These are phyloP conservation scores for Laetiporus sulphureus DNA, from an alignment of 1,284 basidiomycete genomes.

Conservation along the genomic window DNA sequence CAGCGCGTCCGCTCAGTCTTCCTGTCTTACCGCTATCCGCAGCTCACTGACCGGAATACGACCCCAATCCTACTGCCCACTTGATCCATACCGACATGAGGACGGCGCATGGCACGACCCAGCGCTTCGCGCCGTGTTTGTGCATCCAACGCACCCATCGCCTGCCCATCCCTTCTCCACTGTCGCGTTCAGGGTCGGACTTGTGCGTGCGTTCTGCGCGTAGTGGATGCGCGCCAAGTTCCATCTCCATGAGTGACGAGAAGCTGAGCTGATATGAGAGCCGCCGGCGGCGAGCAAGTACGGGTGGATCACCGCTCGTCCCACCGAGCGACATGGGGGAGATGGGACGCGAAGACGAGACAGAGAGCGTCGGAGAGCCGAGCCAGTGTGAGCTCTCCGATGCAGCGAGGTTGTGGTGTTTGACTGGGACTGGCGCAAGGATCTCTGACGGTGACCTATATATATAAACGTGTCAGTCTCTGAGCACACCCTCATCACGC, in stretches of 20 bases:
- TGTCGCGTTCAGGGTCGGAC: slow-evolving; percentile 26
- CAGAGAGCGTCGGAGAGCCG: slow-evolving; percentile 23
- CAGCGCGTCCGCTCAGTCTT: slow-evolving; percentile 1
- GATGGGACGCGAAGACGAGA: slow-evolving; percentile 18
- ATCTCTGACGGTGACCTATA: not conserved
- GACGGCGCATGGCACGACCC: slow-evolving; percentile 50
- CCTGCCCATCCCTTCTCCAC: slow-evolving; percentile 45
- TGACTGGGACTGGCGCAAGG: slow-evolving; percentile 22
- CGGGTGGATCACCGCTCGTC: slow-evolving; percentile 7
- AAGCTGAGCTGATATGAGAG: slow-evolving; percentile 27
- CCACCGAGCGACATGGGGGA: slow-evolving; percentile 18
- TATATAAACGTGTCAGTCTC: not conserved
- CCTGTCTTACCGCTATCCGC: not conserved
- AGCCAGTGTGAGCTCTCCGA: slow-evolving; percentile 27
- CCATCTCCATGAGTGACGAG: slow-evolving; percentile 27
- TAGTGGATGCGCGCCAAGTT: slow-evolving; percentile 9
- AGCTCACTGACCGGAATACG: slow-evolving; percentile 67
- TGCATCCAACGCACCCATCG: slow-evolving; percentile 76
- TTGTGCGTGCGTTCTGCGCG: slow-evolving; percentile 10
- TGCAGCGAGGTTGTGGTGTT: slow-evolving; percentile 24
- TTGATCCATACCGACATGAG: slow-evolving; percentile 51
- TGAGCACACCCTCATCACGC: slow-evolving; percentile 5
- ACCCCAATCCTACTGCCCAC: slow-evolving; percentile 66
- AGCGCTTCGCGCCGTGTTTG: slow-evolving; percentile 49
- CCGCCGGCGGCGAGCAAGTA: slow-evolving; percentile 10